phyloP scores from a whole-genome alignment of 306 rosid species.

The Abrus pulchellus region DNA sequence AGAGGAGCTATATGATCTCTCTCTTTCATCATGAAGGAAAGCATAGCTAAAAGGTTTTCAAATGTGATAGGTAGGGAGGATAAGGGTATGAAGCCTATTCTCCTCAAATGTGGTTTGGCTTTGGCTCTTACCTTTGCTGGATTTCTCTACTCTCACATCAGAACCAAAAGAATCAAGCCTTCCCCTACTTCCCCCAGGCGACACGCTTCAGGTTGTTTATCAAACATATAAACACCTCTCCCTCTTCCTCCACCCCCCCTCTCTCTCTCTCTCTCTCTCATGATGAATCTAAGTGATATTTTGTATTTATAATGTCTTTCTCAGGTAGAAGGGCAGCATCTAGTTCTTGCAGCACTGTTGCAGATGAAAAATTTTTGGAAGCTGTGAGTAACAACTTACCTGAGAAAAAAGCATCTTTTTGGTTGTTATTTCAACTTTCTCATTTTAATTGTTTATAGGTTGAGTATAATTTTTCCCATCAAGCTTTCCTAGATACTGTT shows the following conservation, averaged over 20 bases:
- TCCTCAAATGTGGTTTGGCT: conserved; percentile 79
- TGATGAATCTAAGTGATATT: conserved; percentile 33
- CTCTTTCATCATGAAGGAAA: conserved; percentile 40
- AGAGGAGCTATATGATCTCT: conserved; percentile 51
- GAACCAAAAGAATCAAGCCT: conserved; percentile 60
- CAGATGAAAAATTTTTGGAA: conserved; percentile 48
- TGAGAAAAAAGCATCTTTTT: not conserved
- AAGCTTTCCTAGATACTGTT: not conserved
- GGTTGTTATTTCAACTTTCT: not conserved
- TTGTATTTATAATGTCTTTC: conserved; percentile 24
- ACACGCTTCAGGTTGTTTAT: conserved; percentile 58
- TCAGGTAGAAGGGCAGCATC: conserved; percentile 54
- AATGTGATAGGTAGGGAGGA: conserved; percentile 52
- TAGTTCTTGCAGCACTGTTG: conserved; percentile 50
- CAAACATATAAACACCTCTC: not conserved
- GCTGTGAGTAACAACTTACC: conserved; percentile 33
- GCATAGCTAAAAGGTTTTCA: conserved; percentile 30
- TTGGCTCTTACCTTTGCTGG: conserved; percentile 85
- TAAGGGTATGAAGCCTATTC: conserved; percentile 63
- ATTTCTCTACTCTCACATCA: conserved; percentile 64
- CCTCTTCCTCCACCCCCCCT: not conserved
- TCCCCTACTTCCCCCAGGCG: conserved; percentile 52
- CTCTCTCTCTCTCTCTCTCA: not conserved
- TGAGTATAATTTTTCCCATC: not conserved
- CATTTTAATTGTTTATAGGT: conserved; percentile 15